These are phyloP conservation scores for Erodium maritimum DNA, from an alignment of 345 rosid species.

Conservation along the genomic window DNA sequence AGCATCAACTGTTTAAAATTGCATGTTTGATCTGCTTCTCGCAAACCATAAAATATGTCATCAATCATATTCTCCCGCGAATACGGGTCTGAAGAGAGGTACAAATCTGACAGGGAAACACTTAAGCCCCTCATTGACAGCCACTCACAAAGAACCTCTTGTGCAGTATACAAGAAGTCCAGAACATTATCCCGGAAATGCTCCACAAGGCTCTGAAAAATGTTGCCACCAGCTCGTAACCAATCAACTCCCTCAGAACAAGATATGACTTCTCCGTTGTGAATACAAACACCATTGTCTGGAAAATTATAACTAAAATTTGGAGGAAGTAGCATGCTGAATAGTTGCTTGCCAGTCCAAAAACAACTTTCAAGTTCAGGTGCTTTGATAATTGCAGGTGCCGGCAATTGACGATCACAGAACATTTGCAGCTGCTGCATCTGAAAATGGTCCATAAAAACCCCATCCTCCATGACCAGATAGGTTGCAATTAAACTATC, in stretches of 20 bases:
- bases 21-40: constrained; percentile 54
- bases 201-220: constrained; percentile 52
- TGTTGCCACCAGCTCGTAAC: constrained; percentile 56
- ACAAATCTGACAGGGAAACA: constrained; percentile 67
- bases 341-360: constrained; percentile 86
- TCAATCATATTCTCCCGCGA: constrained; percentile 48
- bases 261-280: constrained; percentile 49
- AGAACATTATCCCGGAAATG: constrained; percentile 34
- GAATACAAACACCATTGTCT: constrained; percentile 29
- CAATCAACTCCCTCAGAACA: constrained; percentile 58
- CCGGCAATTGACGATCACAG: constrained; percentile 27
- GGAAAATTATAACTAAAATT: constrained; percentile 45
- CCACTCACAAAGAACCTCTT: constrained; percentile 89
- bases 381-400: constrained; percentile 39
- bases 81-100: constrained; percentile 39
- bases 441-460: constrained; percentile 29
- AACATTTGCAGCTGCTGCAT: constrained; percentile 86
- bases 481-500: constrained; percentile 75
- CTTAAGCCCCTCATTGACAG: constrained; percentile 66
- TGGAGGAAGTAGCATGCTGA: constrained; percentile 69
- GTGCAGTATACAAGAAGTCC: constrained; percentile 53
- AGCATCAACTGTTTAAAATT: constrained; percentile 64
- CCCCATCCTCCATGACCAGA: constrained; percentile 48
- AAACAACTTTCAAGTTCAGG: constrained; percentile 22
- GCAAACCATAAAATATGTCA: constrained; percentile 51